Evolutionary conservation across 2,329 filamentous ascomycete genomes (phyloP).

Genomic region (Chaetomiaceae sp.): DNA sequence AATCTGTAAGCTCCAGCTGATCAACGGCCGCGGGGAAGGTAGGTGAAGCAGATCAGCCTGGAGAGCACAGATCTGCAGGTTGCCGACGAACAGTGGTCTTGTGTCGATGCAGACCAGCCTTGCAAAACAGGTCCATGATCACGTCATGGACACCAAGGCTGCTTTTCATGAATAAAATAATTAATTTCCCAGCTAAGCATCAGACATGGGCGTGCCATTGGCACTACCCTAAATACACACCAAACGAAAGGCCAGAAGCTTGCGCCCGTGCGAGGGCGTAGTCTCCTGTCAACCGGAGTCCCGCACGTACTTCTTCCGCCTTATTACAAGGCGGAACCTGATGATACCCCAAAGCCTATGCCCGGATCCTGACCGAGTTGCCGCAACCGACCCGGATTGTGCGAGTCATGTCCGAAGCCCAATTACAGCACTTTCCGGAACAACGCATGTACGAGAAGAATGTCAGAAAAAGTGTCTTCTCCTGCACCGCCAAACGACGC

Average conservation of each 20-base stretch:
- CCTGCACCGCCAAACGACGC: conserved; percentile 5
- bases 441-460: conserved; percentile 23
- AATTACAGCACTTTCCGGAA: conserved; percentile 14
- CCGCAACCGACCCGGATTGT: neutral
- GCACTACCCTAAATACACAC: conserved; percentile 2
- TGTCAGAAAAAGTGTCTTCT: neutral
- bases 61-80: neutral
- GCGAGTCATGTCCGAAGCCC: neutral
- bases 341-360: neutral
- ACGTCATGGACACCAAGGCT: no score
- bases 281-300: no score
- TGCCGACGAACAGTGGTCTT: neutral
- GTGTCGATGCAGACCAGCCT: no score
- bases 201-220: neutral
- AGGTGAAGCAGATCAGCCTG: no score
- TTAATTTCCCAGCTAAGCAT: conserved; percentile 8
- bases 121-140: no score
- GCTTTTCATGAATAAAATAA: neutral
- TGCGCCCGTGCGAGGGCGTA: no score
- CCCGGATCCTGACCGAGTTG: neutral
- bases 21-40: no score
- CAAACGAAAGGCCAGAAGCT: neutral
- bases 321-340: neutral
- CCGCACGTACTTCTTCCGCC: neutral
- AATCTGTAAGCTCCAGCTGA: no score